Base-by-base conservation (phyloP, 2,329 filamentous ascomycete species). In the Coleophoma cylindrospora region DNA sequence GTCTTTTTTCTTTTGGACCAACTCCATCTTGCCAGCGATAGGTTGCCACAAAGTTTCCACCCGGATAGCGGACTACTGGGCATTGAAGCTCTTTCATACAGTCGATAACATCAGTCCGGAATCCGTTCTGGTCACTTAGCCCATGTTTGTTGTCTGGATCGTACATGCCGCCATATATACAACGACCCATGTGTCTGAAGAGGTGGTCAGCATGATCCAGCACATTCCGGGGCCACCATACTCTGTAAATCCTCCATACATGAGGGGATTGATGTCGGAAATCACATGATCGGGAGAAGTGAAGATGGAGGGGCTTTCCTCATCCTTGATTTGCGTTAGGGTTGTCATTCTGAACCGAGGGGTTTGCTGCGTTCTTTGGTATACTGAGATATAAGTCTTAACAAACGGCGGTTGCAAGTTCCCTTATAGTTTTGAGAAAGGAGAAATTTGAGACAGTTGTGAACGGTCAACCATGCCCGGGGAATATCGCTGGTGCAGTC, bases 11-110 rank as follows among this genome's bases (percentile, higher is more conserved):
- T 52, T 72, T 76, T 0, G 87, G 87, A 1, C 88, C 87, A 57
- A 92, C 75, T 12, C 87, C 87, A 64, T 91, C 87, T 32, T 83
- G 74, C 87, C 88, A 92, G 72, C 90, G 86, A 66, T 91, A 91
- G 1, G 87, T 91, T 4, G 87, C 87, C 45, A 83, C 79, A 64
- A 91, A 91, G 68, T 91, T 92, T 47, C 88, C 88, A 12, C 87
- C 88, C 0, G 87, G 88, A 61, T 91, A 91, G 47, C 87, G 75
- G 19, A 90, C 79, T 38, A 90, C 86, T 9, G 88, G 87, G 34
- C 87, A 77, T 45, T 86, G 78, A 48, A 91, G 75, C 58, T 89
- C 85, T 63, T 81, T 79, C 57, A 91, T 72, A 10, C 84, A 83
- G 45, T 81, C 78, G 33, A 91, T 77, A 40, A 91, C 87, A 68